These are phyloP conservation scores for Verticillium albo-atrum DNA, from an alignment of 2,329 filamentous ascomycete species.

Conservation along the genomic window DNA sequence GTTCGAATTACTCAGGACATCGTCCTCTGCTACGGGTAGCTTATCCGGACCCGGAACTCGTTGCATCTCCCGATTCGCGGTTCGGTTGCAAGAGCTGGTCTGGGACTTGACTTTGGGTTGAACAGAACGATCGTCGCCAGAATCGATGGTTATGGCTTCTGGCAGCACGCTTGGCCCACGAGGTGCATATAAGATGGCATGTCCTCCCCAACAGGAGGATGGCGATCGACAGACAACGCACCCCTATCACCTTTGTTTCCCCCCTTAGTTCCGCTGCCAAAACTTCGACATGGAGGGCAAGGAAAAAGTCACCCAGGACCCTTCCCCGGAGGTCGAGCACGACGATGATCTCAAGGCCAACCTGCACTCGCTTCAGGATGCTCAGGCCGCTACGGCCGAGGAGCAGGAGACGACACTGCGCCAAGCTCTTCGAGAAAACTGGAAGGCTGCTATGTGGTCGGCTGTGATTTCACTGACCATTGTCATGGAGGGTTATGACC, in stretches of 20 bases:
- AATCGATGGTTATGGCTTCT: neutral
- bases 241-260: neutral
- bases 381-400: slow-evolving; percentile 8
- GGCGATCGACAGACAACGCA: neutral
- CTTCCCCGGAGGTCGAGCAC: neutral
- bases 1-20: neutral
- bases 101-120: neutral
- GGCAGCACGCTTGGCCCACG: neutral
- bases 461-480: slow-evolving; percentile 36
- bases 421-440: slow-evolving; percentile 23
- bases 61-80: neutral
- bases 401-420: slow-evolving; percentile 20
- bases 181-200: neutral
- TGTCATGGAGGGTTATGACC: slow-evolving; percentile 47
- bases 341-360: slow-evolving; percentile 9
- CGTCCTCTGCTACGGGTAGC: neutral
- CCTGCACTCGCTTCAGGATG: slow-evolving; percentile 6
- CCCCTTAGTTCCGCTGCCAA: no score
- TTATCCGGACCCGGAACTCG: neutral
- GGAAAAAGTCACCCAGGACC: neutral
- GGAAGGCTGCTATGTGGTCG: slow-evolving; percentile 32
- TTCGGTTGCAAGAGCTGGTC: neutral
- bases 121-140: neutral
- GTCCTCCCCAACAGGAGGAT: neutral
- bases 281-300: neutral